These are phyloP conservation scores for Stentor roeselii DNA, from an alignment of 73 alveolate genomes.

Conservation along the genomic window DNA sequence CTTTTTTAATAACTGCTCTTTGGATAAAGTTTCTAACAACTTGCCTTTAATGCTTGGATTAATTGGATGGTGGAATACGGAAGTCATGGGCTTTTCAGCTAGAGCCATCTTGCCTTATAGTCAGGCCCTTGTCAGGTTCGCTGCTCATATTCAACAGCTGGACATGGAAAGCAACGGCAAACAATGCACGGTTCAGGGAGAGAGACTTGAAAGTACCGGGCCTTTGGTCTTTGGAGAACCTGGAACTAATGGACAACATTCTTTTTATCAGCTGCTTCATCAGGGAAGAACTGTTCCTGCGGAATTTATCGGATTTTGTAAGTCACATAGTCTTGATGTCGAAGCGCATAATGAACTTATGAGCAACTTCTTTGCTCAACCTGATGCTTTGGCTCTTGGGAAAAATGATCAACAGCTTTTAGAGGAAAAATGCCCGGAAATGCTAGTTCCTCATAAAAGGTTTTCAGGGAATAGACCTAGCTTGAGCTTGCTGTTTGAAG, in stretches of 20 bases:
- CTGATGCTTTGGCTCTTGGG: slow-evolving; percentile 95
- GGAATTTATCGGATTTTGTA: slow-evolving; percentile 84
- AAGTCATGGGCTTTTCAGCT: slow-evolving; percentile 38
- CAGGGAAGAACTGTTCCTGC: slow-evolving; percentile 82
- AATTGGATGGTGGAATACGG: slow-evolving; percentile 63
- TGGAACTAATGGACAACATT: slow-evolving; percentile 93
- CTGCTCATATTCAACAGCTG: slow-evolving; percentile 87
- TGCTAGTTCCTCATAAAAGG: slow-evolving; percentile 63
- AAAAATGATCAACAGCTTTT: slow-evolving; percentile 37
- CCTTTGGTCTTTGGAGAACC: slow-evolving; percentile 92
- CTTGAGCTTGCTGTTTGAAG: slow-evolving; percentile 16
- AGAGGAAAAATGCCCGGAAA: slow-evolving; percentile 72
- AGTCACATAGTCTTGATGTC: slow-evolving; percentile 64
- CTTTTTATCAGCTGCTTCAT: slow-evolving; percentile 84
- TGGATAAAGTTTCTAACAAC: slow-evolving; percentile 36
- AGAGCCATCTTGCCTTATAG: slow-evolving; percentile 91
- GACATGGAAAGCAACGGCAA: slow-evolving; percentile 95
- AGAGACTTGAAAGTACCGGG: slow-evolving; percentile 30
- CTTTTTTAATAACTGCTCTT: slow-evolving; percentile 47
- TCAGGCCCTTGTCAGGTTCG: slow-evolving; percentile 70
- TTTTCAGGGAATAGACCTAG: slow-evolving; percentile 86
- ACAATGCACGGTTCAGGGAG: slow-evolving; percentile 56
- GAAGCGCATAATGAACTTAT: slow-evolving; percentile 37
- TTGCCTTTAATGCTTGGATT: slow-evolving; percentile 71
- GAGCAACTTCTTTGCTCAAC: slow-evolving; percentile 96